Percentiles rank a stretch among this genome's conserved stretches.
Evolutionary conservation across 148 eudicot genomes (phyloP).

Genomic region (Heliamphora exappendiculata): DNA sequence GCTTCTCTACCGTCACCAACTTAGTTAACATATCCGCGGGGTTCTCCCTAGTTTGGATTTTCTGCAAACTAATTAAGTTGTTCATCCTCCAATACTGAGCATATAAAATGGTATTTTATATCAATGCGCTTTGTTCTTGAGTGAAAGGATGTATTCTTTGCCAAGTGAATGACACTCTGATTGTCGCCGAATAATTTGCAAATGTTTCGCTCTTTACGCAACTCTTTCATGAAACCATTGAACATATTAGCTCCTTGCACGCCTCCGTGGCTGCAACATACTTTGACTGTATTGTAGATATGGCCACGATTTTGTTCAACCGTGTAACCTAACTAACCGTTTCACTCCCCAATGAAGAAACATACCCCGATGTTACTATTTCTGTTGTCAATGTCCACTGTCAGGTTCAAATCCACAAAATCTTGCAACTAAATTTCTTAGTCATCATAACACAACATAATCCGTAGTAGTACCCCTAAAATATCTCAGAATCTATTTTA

Average conservation of each 20-base stretch:
- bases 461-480: neutral
- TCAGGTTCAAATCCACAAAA: neutral
- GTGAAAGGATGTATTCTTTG: too few relatives aligned
- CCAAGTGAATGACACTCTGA: neutral
- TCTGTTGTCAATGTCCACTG: neutral
- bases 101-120: neutral
- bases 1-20: neutral
- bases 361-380: too few relatives aligned
- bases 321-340: neutral
- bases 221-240: neutral
- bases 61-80: neutral
- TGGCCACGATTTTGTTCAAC: neutral
- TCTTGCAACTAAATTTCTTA: neutral
- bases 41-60: neutral
- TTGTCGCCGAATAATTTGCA: neutral
- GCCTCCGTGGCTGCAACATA: neutral
- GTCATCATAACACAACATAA: neutral
- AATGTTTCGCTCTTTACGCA: neutral
- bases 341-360: too few relatives aligned
- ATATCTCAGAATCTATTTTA: neutral
- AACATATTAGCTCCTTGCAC: neutral
- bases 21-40: neutral
- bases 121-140: neutral
- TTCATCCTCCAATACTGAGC: neutral
- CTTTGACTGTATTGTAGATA: neutral